phyloP scores from a whole-genome alignment of 805 yeast genomes.

The Grigorovia jiainica region DNA sequence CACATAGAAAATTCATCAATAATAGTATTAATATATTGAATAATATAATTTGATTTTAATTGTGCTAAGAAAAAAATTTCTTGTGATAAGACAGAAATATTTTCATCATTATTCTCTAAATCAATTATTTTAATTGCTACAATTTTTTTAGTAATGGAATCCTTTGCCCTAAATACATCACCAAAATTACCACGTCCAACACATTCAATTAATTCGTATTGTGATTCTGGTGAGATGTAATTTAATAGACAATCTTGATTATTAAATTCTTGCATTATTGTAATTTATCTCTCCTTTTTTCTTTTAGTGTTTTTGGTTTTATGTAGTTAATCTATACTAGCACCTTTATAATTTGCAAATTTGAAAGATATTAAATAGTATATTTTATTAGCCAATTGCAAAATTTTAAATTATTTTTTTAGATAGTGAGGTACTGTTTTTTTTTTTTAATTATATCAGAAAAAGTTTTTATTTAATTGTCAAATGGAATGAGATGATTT shows the following conservation, averaged over 20 bases:
- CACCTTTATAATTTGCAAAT: no score
- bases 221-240: constrained; percentile 17
- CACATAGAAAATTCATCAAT: constrained; percentile 61
- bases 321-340: no score
- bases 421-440: no score
- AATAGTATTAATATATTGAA: constrained; percentile 56
- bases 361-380: no score
- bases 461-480: no score
- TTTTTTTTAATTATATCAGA: no score
- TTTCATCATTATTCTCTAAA: constrained; percentile 71
- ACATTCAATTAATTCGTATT: constrained; percentile 39
- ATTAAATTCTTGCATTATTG: neutral
- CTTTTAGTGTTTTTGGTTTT: no score
- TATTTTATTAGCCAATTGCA: no score
- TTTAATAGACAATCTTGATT: neutral
- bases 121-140: constrained; percentile 87
- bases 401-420: no score
- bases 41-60: constrained; percentile 56
- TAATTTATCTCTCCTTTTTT: no score
- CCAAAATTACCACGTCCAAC: constrained; percentile 85
- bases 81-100: constrained; percentile 56
- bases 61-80: constrained; percentile 72
- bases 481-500: no score
- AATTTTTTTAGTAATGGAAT: constrained; percentile 29
- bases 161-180: constrained; percentile 62